These are phyloP conservation scores for Oenanthe javanica DNA, from an alignment of 140 eudicot genomes.

Conservation along the genomic window DNA sequence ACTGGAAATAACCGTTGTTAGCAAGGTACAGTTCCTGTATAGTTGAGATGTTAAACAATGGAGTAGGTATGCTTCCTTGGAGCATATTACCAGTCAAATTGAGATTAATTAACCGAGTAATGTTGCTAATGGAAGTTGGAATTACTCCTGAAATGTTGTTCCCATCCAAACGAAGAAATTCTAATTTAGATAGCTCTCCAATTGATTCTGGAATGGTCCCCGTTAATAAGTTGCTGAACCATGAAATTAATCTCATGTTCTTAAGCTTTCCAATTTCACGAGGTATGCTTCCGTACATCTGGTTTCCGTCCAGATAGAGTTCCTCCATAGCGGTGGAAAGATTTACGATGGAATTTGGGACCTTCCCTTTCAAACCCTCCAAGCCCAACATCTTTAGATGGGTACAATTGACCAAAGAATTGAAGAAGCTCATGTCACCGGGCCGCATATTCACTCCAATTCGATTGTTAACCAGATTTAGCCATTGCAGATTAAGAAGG, in stretches of 20 bases:
- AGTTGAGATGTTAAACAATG: neutral
- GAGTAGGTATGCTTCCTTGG: neutral
- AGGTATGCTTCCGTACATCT: neutral
- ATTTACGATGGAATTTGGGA: neutral
- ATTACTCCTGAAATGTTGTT: neutral
- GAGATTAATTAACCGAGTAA: neutral
- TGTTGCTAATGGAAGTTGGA: neutral
- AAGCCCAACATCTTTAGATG: neutral
- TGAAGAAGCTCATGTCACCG: neutral
- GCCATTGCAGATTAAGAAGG: no score
- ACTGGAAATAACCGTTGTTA: neutral
- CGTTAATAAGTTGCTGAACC: neutral
- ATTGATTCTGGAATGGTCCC: conserved; percentile 1
- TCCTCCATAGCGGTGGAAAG: neutral
- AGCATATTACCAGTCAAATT: neutral
- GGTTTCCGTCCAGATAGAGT: neutral
- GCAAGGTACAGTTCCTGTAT: neutral
- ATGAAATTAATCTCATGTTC: neutral
- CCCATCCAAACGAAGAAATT: rapidly evolving
- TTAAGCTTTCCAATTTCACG: neutral
- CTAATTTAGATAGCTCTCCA: neutral
- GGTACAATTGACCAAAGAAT: no score
- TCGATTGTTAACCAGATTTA: neutral
- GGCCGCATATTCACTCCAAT: neutral
- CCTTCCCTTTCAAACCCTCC: neutral